phyloP scores from a whole-genome alignment of 129 eudicot species.

The Erigeron canadensis region DNA sequence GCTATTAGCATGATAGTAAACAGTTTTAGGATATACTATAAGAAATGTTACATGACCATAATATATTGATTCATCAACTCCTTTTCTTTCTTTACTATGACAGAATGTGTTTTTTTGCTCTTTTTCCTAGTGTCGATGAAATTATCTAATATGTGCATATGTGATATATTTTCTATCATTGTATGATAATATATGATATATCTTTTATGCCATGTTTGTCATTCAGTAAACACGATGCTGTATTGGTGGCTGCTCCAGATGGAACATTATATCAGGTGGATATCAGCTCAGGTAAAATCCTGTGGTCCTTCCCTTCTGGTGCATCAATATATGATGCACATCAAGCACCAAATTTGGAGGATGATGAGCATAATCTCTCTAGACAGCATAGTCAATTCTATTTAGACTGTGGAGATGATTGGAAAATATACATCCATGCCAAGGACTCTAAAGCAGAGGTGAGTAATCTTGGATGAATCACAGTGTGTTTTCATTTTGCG shows the following conservation, averaged over 20 bases:
- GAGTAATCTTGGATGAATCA: constrained; percentile 4
- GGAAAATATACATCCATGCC: constrained; percentile 74
- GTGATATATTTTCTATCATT: constrained; percentile 12
- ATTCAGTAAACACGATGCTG: constrained; percentile 58
- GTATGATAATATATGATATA: constrained; percentile 21
- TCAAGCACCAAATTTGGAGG: constrained; percentile 57
- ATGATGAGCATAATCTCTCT: constrained; percentile 44
- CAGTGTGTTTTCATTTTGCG: background rate
- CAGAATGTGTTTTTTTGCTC: too few relatives aligned
- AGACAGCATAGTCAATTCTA: constrained; percentile 42
- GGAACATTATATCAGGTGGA: constrained; percentile 79
- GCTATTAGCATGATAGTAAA: background rate
- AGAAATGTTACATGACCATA: background rate
- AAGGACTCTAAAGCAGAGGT: constrained; percentile 54
- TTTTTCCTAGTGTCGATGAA: background rate
- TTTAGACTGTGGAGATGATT: constrained; percentile 84
- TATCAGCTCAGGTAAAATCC: constrained; percentile 44
- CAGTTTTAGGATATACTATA: constrained; percentile 11
- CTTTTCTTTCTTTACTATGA: too few relatives aligned
- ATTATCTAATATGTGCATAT: constrained; percentile 2
- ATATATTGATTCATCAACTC: background rate
- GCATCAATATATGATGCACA: constrained; percentile 71
- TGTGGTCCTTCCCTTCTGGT: constrained; percentile 77
- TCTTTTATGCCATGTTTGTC: constrained; percentile 17
- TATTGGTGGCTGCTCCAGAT: constrained; percentile 79